Base-by-base conservation (phyloP, 1,284 basidiomycete species). In the Melanopsichium pennsylvanicum region DNA sequence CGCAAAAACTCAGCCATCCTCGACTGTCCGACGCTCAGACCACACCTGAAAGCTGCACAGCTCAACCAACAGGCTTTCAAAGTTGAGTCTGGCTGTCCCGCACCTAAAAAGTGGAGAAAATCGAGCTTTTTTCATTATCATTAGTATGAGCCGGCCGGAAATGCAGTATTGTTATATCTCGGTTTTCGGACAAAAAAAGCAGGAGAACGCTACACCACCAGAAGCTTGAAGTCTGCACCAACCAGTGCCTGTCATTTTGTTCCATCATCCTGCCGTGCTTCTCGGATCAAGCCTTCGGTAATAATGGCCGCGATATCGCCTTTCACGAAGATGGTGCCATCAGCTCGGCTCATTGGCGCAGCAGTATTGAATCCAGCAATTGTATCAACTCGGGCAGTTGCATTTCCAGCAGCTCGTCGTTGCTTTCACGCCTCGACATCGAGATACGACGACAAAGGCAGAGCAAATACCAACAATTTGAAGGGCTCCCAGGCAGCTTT, bases 401-500 rank as follows among this genome's bases (percentile, higher is more conserved):
- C 29, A 13, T 21, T 32, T 8, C 21, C 42, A 16, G 12, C 21
- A 19, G 31, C 22, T 32, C 13, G 15, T 4, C 52, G 52, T 11
- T 10, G 18, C 32, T 39, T 46, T 4, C 47, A 48, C 21, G 42
- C 32, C 25, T 56, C 60, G 2, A 11, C 26, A 2, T 4, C 19
- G 9, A 37, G 39, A 25, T 37, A 31, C 31, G 43, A 39, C 22
- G 39, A 38, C 23, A 45, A 56, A 12, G 26, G 31, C 23, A 56
- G 45, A 10, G 9, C 38, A 2, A 43, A 16, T 27, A 23, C 47
- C 16, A 37, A 34, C 4, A 16, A 52, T 21, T 51, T 50, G 32
- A 59, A 59, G 35, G 43, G 48, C 4, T 64, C 67, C 4, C 48
- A 47, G 23, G 57, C 60, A 13, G 67, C 67, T 9, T 70, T 70